These are phyloP conservation scores for Fusarium pseudonygamai DNA, from an alignment of 2,329 filamentous ascomycete genomes.

Conservation along the genomic window DNA sequence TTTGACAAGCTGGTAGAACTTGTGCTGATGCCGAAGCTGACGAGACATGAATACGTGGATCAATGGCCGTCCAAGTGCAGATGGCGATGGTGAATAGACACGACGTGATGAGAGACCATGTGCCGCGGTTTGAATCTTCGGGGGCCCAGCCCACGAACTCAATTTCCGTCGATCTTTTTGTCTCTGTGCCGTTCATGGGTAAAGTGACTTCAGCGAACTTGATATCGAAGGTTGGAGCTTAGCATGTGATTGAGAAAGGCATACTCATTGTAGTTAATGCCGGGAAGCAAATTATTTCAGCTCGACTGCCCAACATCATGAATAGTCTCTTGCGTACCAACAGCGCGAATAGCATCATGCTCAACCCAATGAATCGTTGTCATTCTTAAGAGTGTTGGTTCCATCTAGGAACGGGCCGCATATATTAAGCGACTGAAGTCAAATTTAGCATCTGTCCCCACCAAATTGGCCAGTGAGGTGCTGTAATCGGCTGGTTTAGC, in stretches of 20 bases:
- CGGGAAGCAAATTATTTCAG: neutral
- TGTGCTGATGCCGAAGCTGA: neutral
- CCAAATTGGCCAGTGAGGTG: neutral
- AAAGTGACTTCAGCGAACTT: neutral
- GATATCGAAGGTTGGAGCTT: neutral
- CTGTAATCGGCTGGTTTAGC: neutral
- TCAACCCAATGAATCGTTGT: neutral
- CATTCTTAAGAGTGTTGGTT: neutral
- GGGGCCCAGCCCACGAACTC: neutral
- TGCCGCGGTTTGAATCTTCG: neutral
- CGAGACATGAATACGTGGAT: conserved; percentile 1
- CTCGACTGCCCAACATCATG: neutral
- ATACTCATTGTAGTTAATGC: neutral
- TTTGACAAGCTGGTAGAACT: neutral
- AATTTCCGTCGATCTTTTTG: neutral
- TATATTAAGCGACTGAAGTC: neutral
- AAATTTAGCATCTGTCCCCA: neutral
- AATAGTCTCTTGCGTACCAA: neutral
- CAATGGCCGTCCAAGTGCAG: conserved; percentile 9
- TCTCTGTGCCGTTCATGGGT: neutral
- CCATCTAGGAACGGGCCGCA: neutral
- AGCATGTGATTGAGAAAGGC: neutral
- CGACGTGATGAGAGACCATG: conserved; percentile 2
- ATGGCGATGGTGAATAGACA: conserved; percentile 2
- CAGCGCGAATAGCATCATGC: neutral